Conservation (phyloP, 1,139 yeast genomes). For the Geotrichum europaeum region DNA sequence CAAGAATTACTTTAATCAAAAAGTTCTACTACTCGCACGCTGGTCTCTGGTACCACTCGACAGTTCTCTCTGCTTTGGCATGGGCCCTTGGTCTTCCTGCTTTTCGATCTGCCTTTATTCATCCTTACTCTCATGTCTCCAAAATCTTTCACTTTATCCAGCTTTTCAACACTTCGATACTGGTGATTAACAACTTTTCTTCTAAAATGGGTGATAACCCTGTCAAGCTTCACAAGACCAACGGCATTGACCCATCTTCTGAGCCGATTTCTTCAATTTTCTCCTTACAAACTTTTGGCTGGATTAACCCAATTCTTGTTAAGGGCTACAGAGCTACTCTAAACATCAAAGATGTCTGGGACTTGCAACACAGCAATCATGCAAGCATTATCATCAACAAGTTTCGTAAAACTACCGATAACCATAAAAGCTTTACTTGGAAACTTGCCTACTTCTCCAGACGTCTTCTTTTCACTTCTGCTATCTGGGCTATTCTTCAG, state of each 20-base stretch:
- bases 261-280: slow-evolving; percentile 64
- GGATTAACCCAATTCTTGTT: slow-evolving; percentile 70
- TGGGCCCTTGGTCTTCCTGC: slow-evolving; percentile 50
- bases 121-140: slow-evolving; percentile 37
- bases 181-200: slow-evolving; percentile 52
- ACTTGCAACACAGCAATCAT: slow-evolving; percentile 73
- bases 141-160: slow-evolving; percentile 33
- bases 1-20: too few species aligned
- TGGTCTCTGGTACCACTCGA: slow-evolving; percentile 61
- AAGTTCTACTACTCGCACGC: slow-evolving; percentile 38
- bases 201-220: slow-evolving; percentile 53
- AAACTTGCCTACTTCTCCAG: slow-evolving; percentile 52
- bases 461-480: slow-evolving; percentile 56
- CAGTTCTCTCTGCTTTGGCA: slow-evolving; percentile 52
- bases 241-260: slow-evolving; percentile 58
- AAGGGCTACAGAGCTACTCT: slow-evolving; percentile 55
- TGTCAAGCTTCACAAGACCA: slow-evolving; percentile 34
- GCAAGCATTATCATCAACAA: slow-evolving; percentile 60
- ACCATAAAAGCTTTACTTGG: too few species aligned
- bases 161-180: slow-evolving; percentile 36
- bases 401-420: slow-evolving; percentile 37
- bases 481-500: slow-evolving; percentile 62
- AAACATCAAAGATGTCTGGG: slow-evolving; percentile 71
- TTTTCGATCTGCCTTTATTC: slow-evolving; percentile 60
- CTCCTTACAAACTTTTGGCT: slow-evolving; percentile 59